A percentile compares a stretch with the other conserved stretches of the same genome.
These are phyloP conservation scores for Boletus semigastroideus DNA, from an alignment of 1,284 basidiomycete species.

Conservation along the genomic window DNA sequence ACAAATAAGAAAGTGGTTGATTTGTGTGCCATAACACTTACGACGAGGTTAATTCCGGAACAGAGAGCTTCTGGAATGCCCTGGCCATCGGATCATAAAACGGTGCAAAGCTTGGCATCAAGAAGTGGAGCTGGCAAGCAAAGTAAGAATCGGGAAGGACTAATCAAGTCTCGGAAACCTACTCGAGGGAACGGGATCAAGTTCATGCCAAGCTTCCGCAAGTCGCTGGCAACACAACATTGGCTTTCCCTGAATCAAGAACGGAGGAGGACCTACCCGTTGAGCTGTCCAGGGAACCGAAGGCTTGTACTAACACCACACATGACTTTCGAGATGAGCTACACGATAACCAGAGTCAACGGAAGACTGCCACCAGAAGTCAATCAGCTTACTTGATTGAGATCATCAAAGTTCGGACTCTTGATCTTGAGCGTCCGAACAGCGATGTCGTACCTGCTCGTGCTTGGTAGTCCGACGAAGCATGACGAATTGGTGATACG, in stretches of 20 bases:
- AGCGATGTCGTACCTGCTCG: slow-evolving; percentile 76
- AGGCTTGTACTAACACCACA: slow-evolving; percentile 88
- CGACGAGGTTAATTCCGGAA: slow-evolving; percentile 71
- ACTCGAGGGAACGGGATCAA: slow-evolving; percentile 91
- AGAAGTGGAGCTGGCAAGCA: slow-evolving; percentile 73
- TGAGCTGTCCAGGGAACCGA: slow-evolving; percentile 93
- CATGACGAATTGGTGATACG: slow-evolving; percentile 21
- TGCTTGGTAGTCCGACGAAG: not conserved
- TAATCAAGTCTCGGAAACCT: slow-evolving; percentile 25
- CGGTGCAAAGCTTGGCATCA: slow-evolving; percentile 87
- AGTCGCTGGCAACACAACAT: slow-evolving; percentile 55
- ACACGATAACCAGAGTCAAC: slow-evolving; percentile 4
- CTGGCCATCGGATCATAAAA: slow-evolving; percentile 64
- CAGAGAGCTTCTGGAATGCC: slow-evolving; percentile 61
- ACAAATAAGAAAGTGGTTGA: slow-evolving; percentile 4
- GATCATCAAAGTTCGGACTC: slow-evolving; percentile 68
- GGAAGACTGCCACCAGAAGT: slow-evolving; percentile 3
- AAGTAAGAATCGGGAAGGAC: not conserved
- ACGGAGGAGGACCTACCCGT: slow-evolving; percentile 53
- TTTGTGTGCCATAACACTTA: slow-evolving; percentile 33
- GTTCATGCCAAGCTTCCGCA: slow-evolving; percentile 93
- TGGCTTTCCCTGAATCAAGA: not conserved
- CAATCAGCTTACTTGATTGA: slow-evolving; percentile 67
- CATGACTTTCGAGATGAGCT: slow-evolving; percentile 85
- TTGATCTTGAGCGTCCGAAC: slow-evolving; percentile 74